Conservation (phyloP, 1,284 basidiomycete species). For the Marasmius fiardii region DNA sequence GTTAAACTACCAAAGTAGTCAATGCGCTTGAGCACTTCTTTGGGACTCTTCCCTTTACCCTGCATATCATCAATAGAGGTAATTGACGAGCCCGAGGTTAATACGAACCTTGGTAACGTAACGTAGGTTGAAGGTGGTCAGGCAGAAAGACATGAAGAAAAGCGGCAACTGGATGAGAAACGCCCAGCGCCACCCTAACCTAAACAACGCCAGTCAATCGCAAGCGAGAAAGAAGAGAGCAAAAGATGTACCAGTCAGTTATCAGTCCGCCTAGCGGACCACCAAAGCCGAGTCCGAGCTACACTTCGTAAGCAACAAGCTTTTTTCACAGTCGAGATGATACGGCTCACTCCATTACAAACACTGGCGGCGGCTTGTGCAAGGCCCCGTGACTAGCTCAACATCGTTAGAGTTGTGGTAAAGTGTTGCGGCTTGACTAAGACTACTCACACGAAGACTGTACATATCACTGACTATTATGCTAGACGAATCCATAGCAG, state of each 20-base stretch:
- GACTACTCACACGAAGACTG: conserved; percentile 56
- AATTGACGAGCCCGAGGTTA: background rate
- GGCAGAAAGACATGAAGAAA: conserved; percentile 15
- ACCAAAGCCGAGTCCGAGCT: conserved; percentile 22
- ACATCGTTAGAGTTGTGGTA: background rate
- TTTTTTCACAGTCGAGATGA: conserved; percentile 10
- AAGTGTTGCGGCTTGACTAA: conserved; percentile 13
- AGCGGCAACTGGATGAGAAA: conserved; percentile 23
- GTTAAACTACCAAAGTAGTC: conserved; percentile 68
- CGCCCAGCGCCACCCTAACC: conserved; percentile 24
- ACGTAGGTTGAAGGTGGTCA: conserved; percentile 19
- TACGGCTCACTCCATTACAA: conserved; percentile 59
- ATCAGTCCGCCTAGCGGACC: conserved; percentile 24
- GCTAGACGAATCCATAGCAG: conserved; percentile 40
- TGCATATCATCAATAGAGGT: conserved; percentile 20
- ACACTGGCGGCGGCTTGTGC: conserved; percentile 70
- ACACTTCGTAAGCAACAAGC: conserved; percentile 21
- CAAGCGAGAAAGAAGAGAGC: background rate
- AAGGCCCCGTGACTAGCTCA: conserved; percentile 59
- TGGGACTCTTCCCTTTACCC: conserved; percentile 49
- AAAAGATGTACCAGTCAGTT: conserved; percentile 16
- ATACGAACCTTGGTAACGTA: conserved; percentile 19
- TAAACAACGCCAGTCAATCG: background rate
- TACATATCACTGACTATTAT: conserved; percentile 82
- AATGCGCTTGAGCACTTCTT: conserved; percentile 52